Base-by-base conservation (phyloP, 2,329 filamentous ascomycete genomes). In the Microascus cirrosus region DNA sequence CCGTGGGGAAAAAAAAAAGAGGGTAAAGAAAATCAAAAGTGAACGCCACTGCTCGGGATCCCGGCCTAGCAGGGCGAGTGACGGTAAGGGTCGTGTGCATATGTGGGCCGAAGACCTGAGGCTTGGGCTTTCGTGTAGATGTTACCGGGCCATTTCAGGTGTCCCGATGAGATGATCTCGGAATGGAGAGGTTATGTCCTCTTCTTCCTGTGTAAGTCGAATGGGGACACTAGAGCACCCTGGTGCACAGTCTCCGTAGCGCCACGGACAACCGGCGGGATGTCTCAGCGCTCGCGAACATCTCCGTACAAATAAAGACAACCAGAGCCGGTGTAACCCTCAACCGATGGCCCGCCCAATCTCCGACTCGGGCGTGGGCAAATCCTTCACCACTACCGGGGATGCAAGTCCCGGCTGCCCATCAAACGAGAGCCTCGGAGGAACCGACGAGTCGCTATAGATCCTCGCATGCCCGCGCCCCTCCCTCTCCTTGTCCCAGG, bases 281-380 rank as follows among this genome's bases (percentile, higher is more conserved):
- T 22, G 45, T 8, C 20, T 24, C 20, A 22, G 20, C 20, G 6
- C 20, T 24, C 8, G 20, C 45, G 20, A 10, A 59, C 39, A 48
- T 39, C 53, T 53, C 57, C 13, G 56, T 48, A 55, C 25, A 55
- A 35, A 54, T 22, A 59, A 52, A 51, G 58, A 48, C 51, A 51
- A 2, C 3, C 35, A 42, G 32, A 12, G n/a, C 48, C 32, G 10
- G 22, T 34, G n/a, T 24, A 18, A 34, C 35, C 32, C 15, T 78
- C 71, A 82, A n/a, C 79, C 79, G 57, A 82, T 76, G 2, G 79
- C 79, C 32, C 76, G 72, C 6, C 80, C 80, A 67, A 82, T 82
- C 53, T 77, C 73, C 12, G 72, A 73, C 58, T 73, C 68, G 58
- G 71, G 73, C 8, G 57, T 59, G 25, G 25, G 53, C 22, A 25